phyloP scores from a whole-genome alignment of 352 stramenopile species.

The Phytophthora sp. region DNA sequence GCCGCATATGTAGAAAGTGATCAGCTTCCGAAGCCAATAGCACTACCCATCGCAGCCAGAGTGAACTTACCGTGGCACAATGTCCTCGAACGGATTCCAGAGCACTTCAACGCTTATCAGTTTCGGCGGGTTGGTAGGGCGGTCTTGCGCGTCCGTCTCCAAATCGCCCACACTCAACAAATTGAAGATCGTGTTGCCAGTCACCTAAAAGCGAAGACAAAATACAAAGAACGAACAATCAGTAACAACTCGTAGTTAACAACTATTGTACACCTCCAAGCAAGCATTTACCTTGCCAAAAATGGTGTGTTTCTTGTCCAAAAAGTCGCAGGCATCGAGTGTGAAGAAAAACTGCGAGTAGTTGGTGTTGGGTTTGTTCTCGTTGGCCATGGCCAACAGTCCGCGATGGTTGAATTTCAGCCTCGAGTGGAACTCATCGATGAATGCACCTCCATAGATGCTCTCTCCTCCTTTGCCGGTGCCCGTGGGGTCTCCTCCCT shows the following conservation, averaged over 20 bases:
- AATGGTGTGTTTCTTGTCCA: slow-evolving; percentile 97
- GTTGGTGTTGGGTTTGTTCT: slow-evolving; percentile 89
- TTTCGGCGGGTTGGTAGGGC: slow-evolving; percentile 73
- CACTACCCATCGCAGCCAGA: not conserved
- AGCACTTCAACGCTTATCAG: slow-evolving; percentile 92
- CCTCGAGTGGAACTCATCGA: slow-evolving; percentile 94
- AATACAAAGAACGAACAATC: not conserved
- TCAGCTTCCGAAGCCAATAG: not conserved
- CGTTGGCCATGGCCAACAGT: slow-evolving; percentile 95
- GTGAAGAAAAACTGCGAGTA: slow-evolving; percentile 98
- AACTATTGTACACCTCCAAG: too few species aligned
- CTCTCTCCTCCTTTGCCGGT: slow-evolving; percentile 85
- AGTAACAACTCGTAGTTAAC: not conserved
- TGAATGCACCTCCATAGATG: slow-evolving; percentile 81
- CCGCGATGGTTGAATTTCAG: slow-evolving; percentile 97
- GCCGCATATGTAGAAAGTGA: too few species aligned
- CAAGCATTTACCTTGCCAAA: slow-evolving; percentile 86
- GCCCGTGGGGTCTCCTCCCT: slow-evolving; percentile 93
- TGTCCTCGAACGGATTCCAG: slow-evolving; percentile 95
- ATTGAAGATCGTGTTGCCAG: slow-evolving; percentile 98
- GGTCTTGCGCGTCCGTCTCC: slow-evolving; percentile 87
- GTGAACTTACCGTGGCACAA: slow-evolving; percentile 78
- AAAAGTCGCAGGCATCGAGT: slow-evolving; percentile 93
- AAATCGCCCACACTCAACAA: slow-evolving; percentile 91
- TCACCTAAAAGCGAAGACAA: slow-evolving; percentile 84